Conservation (phyloP, 768 basidiomycete species). For the Suillus subaureus region DNA sequence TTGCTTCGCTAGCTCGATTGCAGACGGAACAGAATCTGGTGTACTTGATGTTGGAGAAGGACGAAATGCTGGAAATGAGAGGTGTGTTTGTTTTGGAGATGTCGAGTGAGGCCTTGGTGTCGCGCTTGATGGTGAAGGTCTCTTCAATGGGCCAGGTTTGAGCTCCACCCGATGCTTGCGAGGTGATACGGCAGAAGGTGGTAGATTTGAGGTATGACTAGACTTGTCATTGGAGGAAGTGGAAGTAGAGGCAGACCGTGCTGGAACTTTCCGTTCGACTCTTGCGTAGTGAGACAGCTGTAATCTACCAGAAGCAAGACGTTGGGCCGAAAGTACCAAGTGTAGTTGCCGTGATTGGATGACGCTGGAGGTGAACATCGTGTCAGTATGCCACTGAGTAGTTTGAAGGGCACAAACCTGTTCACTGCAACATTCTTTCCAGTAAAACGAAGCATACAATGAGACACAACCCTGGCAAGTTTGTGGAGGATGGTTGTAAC, state of each 20-base stretch:
- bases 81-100: constrained; percentile 27
- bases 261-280: not conserved
- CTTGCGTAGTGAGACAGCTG: not conserved
- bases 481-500: not conserved
- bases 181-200: constrained; percentile 26
- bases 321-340: constrained; percentile 5
- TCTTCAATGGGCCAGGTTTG: constrained; percentile 64
- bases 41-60: constrained; percentile 19
- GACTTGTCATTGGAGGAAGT: constrained; percentile 21
- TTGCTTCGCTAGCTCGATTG: constrained; percentile 56
- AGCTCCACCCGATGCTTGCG: constrained; percentile 56
- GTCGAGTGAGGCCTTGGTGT: constrained; percentile 23
- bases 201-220: constrained; percentile 24
- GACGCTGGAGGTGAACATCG: not conserved
- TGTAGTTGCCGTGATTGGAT: not conserved
- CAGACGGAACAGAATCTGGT: constrained; percentile 21
- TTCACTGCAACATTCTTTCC: constrained; percentile 40
- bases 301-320: constrained; percentile 13
- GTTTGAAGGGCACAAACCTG: constrained; percentile 30
- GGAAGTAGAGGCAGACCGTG: constrained; percentile 24
- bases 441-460: constrained; percentile 43
- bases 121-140: constrained; percentile 27
- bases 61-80: constrained; percentile 28
- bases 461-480: constrained; percentile 12
- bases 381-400: not conserved